These are phyloP conservation scores for Ascomycota sp. DNA, from an alignment of 2,329 filamentous ascomycete genomes.

Conservation along the genomic window DNA sequence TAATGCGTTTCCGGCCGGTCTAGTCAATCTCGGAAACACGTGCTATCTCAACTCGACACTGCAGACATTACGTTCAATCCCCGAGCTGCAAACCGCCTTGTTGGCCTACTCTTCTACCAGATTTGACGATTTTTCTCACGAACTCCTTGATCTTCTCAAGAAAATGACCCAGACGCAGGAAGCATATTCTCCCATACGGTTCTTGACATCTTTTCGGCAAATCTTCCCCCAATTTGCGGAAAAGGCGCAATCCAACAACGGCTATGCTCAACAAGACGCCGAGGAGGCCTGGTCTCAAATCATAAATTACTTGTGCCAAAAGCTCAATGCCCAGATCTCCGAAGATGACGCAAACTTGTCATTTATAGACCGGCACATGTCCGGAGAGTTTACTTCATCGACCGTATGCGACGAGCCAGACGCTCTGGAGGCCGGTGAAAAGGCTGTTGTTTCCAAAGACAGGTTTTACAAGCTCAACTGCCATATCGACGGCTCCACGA, in stretches of 20 bases:
- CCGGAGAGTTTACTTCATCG: slow-evolving; percentile 57
- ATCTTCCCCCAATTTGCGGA: slow-evolving; percentile 89
- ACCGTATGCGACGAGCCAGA: slow-evolving; percentile 69
- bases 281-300: slow-evolving; percentile 98
- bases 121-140: slow-evolving; percentile 44
- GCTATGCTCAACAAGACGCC: slow-evolving; percentile 93
- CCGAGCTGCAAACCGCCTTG: slow-evolving; percentile 72
- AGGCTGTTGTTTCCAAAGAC: slow-evolving; percentile 46
- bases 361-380: slow-evolving; percentile 82
- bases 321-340: slow-evolving; percentile 43
- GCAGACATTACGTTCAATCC: slow-evolving; percentile 75
- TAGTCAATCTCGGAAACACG: slow-evolving; percentile 89
- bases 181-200: slow-evolving; percentile 65
- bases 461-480: slow-evolving; percentile 85
- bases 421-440: slow-evolving; percentile 55
- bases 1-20: slow-evolving; percentile 69
- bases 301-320: slow-evolving; percentile 60
- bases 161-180: slow-evolving; percentile 79
- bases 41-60: slow-evolving; percentile 97
- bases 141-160: slow-evolving; percentile 68
- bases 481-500: slow-evolving; percentile 73
- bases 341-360: slow-evolving; percentile 32
- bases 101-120: slow-evolving; percentile 26
- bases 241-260: slow-evolving; percentile 58
- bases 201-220: slow-evolving; percentile 59